Evolutionary conservation across 306 rosid genomes (phyloP).

Genomic region (Corylus heterophylla): DNA sequence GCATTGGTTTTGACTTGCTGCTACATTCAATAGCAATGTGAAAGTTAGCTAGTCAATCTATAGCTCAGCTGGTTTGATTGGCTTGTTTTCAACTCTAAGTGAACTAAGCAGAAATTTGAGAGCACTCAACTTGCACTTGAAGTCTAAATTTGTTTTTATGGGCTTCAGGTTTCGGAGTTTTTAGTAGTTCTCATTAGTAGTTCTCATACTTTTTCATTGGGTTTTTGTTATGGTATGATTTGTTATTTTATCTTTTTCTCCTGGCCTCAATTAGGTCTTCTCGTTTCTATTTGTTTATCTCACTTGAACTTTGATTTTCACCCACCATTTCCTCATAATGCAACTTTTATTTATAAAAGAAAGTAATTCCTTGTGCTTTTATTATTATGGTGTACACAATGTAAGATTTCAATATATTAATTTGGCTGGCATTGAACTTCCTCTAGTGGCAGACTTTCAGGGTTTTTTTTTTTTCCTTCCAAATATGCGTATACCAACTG

Average conservation of each 20-base stretch:
- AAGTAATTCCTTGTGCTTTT: background rate
- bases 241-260: background rate
- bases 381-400: background rate
- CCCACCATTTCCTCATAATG: background rate
- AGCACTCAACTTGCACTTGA: constrained; percentile 14
- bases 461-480: constrained; percentile 12
- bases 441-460: constrained; percentile 15
- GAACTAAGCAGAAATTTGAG: constrained; percentile 3
- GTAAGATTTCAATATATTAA: background rate
- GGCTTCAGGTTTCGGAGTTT: constrained; percentile 20
- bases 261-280: background rate
- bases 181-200: too few species aligned
- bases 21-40: constrained; percentile 17
- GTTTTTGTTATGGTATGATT: background rate
- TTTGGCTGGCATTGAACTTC: background rate
- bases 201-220: constrained; percentile 7
- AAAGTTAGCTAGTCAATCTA: constrained; percentile 13
- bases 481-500: constrained; percentile 12
- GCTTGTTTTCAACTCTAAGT: constrained; percentile 15
- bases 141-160: background rate
- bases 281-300: background rate
- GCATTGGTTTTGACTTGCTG: constrained; percentile 10
- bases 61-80: constrained; percentile 21
- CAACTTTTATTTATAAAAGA: background rate
- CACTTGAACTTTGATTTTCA: background rate